Evolutionary conservation across 768 basidiomycete species (phyloP).

Genomic region (Agrocybe chaxingu): DNA sequence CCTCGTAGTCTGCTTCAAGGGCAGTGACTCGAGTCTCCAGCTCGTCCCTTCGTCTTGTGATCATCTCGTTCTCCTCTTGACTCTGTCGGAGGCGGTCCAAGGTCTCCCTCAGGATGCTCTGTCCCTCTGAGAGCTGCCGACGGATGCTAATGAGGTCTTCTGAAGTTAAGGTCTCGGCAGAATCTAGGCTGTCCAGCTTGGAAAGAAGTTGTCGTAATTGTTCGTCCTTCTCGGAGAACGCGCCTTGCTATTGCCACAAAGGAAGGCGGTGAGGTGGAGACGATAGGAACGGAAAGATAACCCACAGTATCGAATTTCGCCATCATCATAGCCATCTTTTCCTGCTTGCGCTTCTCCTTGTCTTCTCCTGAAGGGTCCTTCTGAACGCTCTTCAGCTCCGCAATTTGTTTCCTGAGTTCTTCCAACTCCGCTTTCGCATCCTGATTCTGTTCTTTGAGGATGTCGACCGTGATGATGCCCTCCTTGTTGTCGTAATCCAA

Average conservation of each 20-base stretch:
- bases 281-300: conserved; percentile 10
- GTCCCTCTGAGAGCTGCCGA: conserved; percentile 86
- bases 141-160: conserved; percentile 83
- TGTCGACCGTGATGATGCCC: conserved; percentile 87
- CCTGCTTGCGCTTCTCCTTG: conserved; percentile 98
- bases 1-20: conserved; percentile 94
- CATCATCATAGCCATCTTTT: conserved; percentile 99
- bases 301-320: conserved; percentile 94
- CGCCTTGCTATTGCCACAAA: conserved; percentile 64
- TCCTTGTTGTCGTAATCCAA: conserved; percentile 97
- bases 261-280: conserved; percentile 5
- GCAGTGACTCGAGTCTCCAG: conserved; percentile 77
- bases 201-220: conserved; percentile 80
- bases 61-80: conserved; percentile 90
- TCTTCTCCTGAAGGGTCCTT: conserved; percentile 89
- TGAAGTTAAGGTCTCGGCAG: conserved; percentile 57
- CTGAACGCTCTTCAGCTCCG: conserved; percentile 76
- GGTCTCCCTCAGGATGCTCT: conserved; percentile 81
- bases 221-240: conserved; percentile 94
- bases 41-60: conserved; percentile 79
- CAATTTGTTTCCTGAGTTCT: conserved; percentile 77
- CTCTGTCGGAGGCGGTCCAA: conserved; percentile 85
- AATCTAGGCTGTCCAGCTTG: conserved; percentile 74
- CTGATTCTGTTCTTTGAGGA: conserved; percentile 89
- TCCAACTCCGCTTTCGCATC: conserved; percentile 88